Evolutionary conservation across 2,329 filamentous ascomycete genomes (phyloP), one percentile per base, ranked within the genome.

Genomic region (Rugonectria rugulosa): DNA sequence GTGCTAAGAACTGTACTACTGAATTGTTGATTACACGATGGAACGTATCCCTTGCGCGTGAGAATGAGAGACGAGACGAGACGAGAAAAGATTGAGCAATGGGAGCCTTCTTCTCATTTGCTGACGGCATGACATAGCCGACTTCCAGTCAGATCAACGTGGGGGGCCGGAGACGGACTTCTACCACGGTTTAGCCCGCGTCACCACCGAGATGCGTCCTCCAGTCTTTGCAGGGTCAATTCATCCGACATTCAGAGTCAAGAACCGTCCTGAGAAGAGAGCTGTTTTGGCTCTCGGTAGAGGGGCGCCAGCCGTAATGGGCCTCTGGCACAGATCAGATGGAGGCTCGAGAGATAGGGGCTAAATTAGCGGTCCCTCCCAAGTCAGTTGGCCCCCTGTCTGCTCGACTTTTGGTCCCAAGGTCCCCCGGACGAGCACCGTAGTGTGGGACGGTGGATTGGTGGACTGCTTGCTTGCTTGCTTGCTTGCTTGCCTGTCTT

Each of bases 361-460:
- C 53, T 56, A 56, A 46, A 46, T 34, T 51, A 56, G 53, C 26
- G 40, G 41, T 34, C 46, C 34, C 37, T 36, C 34, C n/a, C 34
- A 27, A 37, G 34, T 51, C 17, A 44, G 32, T 26, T 44, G 38
- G 45, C 21, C 19, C 27, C 36, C 29, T 31, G 34, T 7, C n/a
- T 19, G 5, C 29, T 14, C 5, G 34, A 17, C 17, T 17, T 15
- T 36, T 36, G 32, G 32, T 36, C 32, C 32, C 32, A n/a, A 15
- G 32, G 19, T n/a, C n/a, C n/a, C 34, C 32, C 26, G 49, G 45
- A 54, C 23, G 34, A 36, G 38, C 52, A 32, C 45, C 36, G 37
- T 29, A 43, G 27, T 24, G 47, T 42, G 47, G 17, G n/a, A 44
- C 52, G 14, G 40, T 49, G 44, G 40, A 34, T 49, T 41, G 24